Conservation (phyloP, 2,329 filamentous ascomycete genomes). For the Graphilbum sp. region DNA sequence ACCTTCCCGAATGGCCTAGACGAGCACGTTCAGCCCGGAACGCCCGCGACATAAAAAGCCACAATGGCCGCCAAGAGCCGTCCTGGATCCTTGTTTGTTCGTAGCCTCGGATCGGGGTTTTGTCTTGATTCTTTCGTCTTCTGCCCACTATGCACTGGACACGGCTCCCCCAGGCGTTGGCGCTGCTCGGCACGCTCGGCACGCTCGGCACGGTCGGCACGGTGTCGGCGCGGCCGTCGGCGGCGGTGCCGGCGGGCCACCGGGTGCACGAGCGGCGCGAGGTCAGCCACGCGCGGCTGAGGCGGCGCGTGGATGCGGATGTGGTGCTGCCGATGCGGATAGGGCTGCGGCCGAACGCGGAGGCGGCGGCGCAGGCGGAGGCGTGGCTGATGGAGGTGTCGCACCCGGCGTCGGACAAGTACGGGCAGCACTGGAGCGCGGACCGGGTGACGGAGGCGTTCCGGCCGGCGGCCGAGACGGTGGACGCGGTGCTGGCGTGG, state of each 20-base stretch:
- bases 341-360: constrained; percentile 1
- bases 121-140: too few species aligned
- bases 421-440: constrained; percentile 19
- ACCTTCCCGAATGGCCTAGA: too few species aligned
- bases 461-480: constrained; percentile 15
- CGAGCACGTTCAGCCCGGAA: too few species aligned
- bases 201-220: too few species aligned
- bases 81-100: too few species aligned
- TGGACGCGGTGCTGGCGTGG: constrained; percentile 17
- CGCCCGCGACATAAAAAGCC: too few species aligned
- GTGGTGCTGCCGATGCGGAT: constrained; percentile 5
- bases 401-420: constrained; percentile 13
- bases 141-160: too few species aligned
- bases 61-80: too few species aligned
- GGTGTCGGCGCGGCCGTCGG: neutral
- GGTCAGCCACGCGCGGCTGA: neutral
- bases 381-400: constrained; percentile 6
- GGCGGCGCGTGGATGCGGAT: neutral
- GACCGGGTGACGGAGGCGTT: constrained; percentile 20
- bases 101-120: too few species aligned
- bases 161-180: too few species aligned
- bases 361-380: neutral
- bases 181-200: too few species aligned
- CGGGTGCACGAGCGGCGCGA: constrained; percentile 4
- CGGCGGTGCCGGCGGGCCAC: neutral